Evolutionary conservation across 2,329 filamentous ascomycete genomes (phyloP).

Genomic region (Oidium heveae): DNA sequence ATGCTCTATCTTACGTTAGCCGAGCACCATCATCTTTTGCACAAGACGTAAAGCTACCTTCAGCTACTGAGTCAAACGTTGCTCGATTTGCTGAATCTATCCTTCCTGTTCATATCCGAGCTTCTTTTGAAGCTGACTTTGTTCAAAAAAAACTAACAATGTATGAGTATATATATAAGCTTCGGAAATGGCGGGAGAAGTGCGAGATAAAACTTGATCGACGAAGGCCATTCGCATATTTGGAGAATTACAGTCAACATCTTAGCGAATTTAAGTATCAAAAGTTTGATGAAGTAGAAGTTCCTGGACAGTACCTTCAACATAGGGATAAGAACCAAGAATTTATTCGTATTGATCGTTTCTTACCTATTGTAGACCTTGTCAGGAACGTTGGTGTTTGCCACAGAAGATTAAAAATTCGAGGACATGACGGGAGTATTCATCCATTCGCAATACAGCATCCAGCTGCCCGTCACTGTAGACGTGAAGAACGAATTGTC

Average conservation of each 20-base stretch:
- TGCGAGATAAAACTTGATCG: conserved; percentile 95
- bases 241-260: conserved; percentile 73
- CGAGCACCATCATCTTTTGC: conserved; percentile 70
- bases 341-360: conserved; percentile 90
- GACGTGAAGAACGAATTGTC: conserved; percentile 80
- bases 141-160: conserved; percentile 85
- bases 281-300: conserved; percentile 95
- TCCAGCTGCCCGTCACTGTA: conserved; percentile 73
- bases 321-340: conserved; percentile 99
- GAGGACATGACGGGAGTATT: conserved; percentile 90
- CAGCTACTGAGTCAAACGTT: conserved; percentile 85
- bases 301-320: conserved; percentile 88
- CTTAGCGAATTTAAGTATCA: conserved; percentile 92
- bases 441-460: conserved; percentile 94
- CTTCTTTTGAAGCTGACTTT: conserved; percentile 94
- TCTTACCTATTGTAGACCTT: conserved; percentile 82
- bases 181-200: conserved; percentile 87
- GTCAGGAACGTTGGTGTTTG: conserved; percentile 78
- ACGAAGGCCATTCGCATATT: conserved; percentile 19
- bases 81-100: conserved; percentile 92
- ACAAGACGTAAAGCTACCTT: conserved; percentile 70
- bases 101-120: conserved; percentile 77
- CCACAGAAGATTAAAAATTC: conserved; percentile 80
- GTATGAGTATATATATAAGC: conserved; percentile 94
- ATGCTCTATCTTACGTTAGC: conserved; percentile 78